Evolutionary conservation across 2,329 filamentous ascomycete genomes (phyloP), one percentile per base, ranked within the genome.

Genomic region (Fusarium sororula): DNA sequence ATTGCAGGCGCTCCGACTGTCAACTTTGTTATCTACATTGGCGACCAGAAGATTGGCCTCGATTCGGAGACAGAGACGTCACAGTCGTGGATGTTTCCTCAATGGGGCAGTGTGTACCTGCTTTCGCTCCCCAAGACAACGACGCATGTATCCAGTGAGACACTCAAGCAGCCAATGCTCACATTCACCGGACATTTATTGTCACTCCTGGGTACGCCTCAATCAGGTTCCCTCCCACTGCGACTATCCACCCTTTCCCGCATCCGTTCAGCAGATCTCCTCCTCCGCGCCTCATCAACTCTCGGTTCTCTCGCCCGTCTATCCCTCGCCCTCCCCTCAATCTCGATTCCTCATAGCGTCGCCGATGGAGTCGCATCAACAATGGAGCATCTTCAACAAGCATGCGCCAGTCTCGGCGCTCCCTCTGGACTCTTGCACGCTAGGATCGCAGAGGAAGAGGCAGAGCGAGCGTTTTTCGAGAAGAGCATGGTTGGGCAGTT

Each of bases 401-500:
- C 95, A 2, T 98, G 96, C 79, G 86, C 91, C 30, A 90, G 90
- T 60, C 86, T 98, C 5, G 90, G 90, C 41, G 86, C 85, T 0
- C 84, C 85, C 1, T 88, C 91, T 35, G 95, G 95, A 0, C 85
- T 99, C 44, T 89, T 92, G 71, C 91, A 96, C 80, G 96, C 96
- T 0, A 90, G 94, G 15, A 90, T 94, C 53, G 96, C 96, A 11
- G 95, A 98, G 82, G 89, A 90, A 6, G 94, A 97, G 80, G 96
- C 95, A 1, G 96, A 99, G 81, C 91, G 93, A 69, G 96, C 96
- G 0, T 99, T 99, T 83, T 99, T 99, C 77, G 96, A 99, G 83
- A 97, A 97, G 84, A 97, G 94, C 79, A 99, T 99, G 96, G 96
- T 99, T 18, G 96, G 95, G 0, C 96, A 98, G 84, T 92, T 98